These are phyloP conservation scores for Neophaeococcomyces mojaviensis DNA, from an alignment of 2,329 filamentous ascomycete species.

Conservation along the genomic window DNA sequence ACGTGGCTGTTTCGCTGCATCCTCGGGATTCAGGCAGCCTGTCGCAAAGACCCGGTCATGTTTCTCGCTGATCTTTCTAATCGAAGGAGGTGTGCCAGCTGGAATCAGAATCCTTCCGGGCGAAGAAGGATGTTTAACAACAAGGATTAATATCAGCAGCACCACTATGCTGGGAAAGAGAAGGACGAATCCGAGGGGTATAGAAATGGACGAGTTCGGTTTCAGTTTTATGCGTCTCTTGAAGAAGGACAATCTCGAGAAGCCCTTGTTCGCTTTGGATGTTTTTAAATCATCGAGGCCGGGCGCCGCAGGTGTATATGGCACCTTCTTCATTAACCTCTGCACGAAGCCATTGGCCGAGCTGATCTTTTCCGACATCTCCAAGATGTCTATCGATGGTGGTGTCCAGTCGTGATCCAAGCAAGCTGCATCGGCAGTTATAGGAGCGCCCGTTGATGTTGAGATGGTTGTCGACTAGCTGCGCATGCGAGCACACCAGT, in stretches of 20 bases:
- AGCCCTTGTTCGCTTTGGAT: constrained; percentile 33
- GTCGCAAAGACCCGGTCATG: constrained; percentile 94
- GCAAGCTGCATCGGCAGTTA: constrained; percentile 1
- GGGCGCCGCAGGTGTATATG: constrained; percentile 38
- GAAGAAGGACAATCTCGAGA: constrained; percentile 67
- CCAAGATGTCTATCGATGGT: not conserved
- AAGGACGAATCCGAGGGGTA: constrained; percentile 85
- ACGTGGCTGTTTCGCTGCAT: constrained; percentile 68
- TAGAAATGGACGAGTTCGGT: constrained; percentile 85
- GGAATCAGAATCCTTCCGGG: constrained; percentile 79
- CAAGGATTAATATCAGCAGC: constrained; percentile 80
- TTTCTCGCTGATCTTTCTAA: constrained; percentile 95
- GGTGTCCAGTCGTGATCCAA: not conserved
- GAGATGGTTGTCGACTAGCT: no score
- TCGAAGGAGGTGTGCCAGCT: constrained; percentile 76
- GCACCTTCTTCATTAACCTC: constrained; percentile 46
- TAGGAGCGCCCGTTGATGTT: not conserved
- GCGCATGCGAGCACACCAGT: no score
- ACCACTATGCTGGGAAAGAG: constrained; percentile 88
- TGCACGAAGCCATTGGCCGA: constrained; percentile 45
- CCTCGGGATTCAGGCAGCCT: constrained; percentile 68
- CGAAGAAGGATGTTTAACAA: constrained; percentile 78
- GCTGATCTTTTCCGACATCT: constrained; percentile 10
- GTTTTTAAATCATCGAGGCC: constrained; percentile 38
- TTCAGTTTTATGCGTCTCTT: constrained; percentile 77